Evolutionary conservation across 192 early-diverging fungal genomes (phyloP).

Genomic region (Mortierella claussenii): DNA sequence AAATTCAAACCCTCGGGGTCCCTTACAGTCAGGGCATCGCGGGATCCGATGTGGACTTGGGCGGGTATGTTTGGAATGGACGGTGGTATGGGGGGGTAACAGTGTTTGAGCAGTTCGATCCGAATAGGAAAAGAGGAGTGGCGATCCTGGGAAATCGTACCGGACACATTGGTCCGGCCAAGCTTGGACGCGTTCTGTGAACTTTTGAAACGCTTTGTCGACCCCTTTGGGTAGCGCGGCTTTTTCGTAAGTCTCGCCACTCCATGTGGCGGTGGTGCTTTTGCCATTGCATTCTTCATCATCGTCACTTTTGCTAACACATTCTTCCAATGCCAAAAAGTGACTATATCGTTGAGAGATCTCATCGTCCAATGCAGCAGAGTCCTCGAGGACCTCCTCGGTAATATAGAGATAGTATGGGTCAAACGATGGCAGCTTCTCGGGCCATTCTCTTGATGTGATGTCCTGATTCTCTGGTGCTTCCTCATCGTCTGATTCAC

Average conservation of each 20-base stretch:
- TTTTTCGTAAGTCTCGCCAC: slow-evolving; percentile 88
- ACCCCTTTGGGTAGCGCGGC: slow-evolving; percentile 71
- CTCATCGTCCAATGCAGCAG: slow-evolving; percentile 40
- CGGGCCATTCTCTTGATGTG: slow-evolving; percentile 44
- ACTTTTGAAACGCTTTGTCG: slow-evolving; percentile 84
- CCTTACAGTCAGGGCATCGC: slow-evolving; percentile 72
- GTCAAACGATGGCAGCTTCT: slow-evolving; percentile 46
- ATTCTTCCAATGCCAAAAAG: slow-evolving; percentile 56
- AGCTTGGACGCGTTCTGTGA: slow-evolving; percentile 73
- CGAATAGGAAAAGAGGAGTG: slow-evolving; percentile 72
- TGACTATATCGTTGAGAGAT: slow-evolving; percentile 55
- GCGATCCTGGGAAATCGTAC: slow-evolving; percentile 76
- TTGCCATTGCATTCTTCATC: slow-evolving; percentile 11
- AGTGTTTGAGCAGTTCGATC: slow-evolving; percentile 62
- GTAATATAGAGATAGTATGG: slow-evolving; percentile 65
- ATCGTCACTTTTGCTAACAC: slow-evolving; percentile 46
- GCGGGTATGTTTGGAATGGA: slow-evolving; percentile 34
- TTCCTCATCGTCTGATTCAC: slow-evolving; percentile 34
- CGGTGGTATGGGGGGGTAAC: slow-evolving; percentile 21
- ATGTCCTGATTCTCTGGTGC: slow-evolving; percentile 27
- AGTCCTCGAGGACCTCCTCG: slow-evolving; percentile 62
- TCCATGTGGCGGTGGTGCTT: slow-evolving; percentile 63
- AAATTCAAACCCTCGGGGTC: slow-evolving; percentile 83
- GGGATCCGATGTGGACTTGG: slow-evolving; percentile 60
- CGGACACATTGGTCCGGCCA: slow-evolving; percentile 89